These are phyloP conservation scores for Euphorbia pulcherrima DNA, from an alignment of 345 rosid genomes.

Conservation along the genomic window DNA sequence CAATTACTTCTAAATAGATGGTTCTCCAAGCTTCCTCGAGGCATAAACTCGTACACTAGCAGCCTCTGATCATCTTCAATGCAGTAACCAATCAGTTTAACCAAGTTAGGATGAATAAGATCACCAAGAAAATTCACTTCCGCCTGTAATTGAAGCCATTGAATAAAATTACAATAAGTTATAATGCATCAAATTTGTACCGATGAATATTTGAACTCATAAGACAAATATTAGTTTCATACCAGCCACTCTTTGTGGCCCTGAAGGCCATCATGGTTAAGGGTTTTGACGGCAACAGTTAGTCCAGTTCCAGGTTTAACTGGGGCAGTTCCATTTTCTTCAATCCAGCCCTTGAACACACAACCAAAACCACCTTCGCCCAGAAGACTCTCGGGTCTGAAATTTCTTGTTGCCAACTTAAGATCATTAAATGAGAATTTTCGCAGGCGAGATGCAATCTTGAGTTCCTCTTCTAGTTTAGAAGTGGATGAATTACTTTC, in stretches of 20 bases:
- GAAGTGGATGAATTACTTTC: conserved; percentile 83
- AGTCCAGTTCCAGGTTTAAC: conserved; percentile 97
- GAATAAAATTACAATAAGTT: conserved; percentile 6
- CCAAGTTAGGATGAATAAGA: conserved; percentile 89
- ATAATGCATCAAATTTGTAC: conserved; percentile 2
- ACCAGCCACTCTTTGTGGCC: conserved; percentile 99
- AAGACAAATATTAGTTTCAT: conserved; percentile 16
- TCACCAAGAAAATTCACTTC: conserved; percentile 93
- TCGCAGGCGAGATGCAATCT: conserved; percentile 67
- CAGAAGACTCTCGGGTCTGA: conserved; percentile 91
- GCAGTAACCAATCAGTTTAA: conserved; percentile 87
- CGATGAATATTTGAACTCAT: not conserved
- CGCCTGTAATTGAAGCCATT: conserved; percentile 47
- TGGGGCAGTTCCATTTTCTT: conserved; percentile 96
- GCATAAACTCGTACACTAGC: conserved; percentile 94
- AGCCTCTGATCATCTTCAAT: conserved; percentile 88
- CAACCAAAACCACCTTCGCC: conserved; percentile 99
- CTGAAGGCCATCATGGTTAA: conserved; percentile 97
- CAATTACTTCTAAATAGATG: conserved; percentile 84
- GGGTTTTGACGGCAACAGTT: conserved; percentile 94
- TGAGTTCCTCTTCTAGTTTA: conserved; percentile 81
- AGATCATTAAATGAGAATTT: conserved; percentile 89
- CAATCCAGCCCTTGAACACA: conserved; percentile 94
- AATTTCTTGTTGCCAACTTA: conserved; percentile 86
- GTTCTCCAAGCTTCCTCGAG: conserved; percentile 96